These are phyloP conservation scores for Chlorella vulgaris DNA, from an alignment of 139 green algal species.

Conservation along the genomic window DNA sequence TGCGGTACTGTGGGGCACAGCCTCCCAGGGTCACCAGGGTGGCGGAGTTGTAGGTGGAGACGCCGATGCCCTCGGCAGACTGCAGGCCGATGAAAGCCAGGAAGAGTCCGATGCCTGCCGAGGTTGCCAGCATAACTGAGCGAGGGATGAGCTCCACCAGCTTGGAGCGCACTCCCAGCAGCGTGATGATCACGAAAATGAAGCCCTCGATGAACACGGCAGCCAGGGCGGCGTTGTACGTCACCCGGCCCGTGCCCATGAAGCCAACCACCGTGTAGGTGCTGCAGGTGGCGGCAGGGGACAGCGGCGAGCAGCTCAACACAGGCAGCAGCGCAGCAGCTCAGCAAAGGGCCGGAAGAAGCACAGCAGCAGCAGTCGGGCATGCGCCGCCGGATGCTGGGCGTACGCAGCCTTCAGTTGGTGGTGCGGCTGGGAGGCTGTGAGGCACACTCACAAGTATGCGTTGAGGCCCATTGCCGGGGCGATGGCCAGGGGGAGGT, in stretches of 20 bases:
- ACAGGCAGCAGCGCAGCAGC: not conserved
- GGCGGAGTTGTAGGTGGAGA: conserved; percentile 70
- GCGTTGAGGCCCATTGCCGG: conserved; percentile 82
- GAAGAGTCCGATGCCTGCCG: conserved; percentile 77
- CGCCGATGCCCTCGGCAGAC: conserved; percentile 66
- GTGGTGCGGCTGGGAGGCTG: not conserved
- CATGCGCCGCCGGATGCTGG: too few species aligned
- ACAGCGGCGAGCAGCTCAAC: not conserved
- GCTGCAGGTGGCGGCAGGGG: not conserved
- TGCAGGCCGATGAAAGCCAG: conserved; percentile 65
- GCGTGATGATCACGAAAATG: conserved; percentile 67
- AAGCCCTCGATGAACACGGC: conserved; percentile 70
- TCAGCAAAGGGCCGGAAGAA: not conserved
- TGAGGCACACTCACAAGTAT: conserved; percentile 58
- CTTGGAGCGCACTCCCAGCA: conserved; percentile 61
- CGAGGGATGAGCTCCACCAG: conserved; percentile 71
- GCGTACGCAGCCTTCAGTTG: not conserved
- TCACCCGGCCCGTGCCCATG: conserved; percentile 52
- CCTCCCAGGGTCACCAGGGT: conserved; percentile 68
- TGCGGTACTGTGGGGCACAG: conserved; percentile 32
- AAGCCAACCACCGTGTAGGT: conserved; percentile 77
- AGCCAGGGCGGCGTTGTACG: conserved; percentile 52
- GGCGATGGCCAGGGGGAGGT: conserved; percentile 50
- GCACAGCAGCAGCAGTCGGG: too few species aligned
- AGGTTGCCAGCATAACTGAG: conserved; percentile 70